Evolutionary conservation across 2,329 filamentous ascomycete genomes (phyloP).

Genomic region (Pestalotiopsis sp.): DNA sequence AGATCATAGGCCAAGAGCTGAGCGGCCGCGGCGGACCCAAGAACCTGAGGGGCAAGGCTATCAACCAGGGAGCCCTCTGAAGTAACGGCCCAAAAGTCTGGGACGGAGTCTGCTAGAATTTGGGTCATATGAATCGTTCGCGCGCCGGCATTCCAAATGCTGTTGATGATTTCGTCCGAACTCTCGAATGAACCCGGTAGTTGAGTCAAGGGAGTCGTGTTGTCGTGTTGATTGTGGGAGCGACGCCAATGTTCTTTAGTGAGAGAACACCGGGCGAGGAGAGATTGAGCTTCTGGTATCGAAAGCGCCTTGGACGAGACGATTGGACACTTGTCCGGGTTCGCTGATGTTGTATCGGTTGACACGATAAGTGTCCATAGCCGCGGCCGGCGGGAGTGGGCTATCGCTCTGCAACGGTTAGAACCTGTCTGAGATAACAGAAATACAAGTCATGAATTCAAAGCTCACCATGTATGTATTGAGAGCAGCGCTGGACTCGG

Average conservation of each 20-base stretch:
- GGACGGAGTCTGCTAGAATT: slow-evolving; percentile 25
- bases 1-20: slow-evolving; percentile 23
- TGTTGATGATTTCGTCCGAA: slow-evolving; percentile 27
- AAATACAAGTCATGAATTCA: background rate
- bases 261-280: slow-evolving; percentile 28
- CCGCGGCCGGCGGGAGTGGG: slow-evolving; percentile 32
- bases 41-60: slow-evolving; percentile 25
- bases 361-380: slow-evolving; percentile 37
- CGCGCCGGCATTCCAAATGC: slow-evolving; percentile 31
- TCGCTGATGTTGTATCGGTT: slow-evolving; percentile 34
- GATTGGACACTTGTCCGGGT: slow-evolving; percentile 24
- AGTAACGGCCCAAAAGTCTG: slow-evolving; percentile 27
- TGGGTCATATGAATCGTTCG: slow-evolving; percentile 32
- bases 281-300: slow-evolving; percentile 37
- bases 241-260: slow-evolving; percentile 28
- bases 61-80: slow-evolving; percentile 28
- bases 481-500: slow-evolving; percentile 13
- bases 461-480: slow-evolving; percentile 14
- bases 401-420: slow-evolving; percentile 26
- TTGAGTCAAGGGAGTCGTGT: slow-evolving; percentile 22
- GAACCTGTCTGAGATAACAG: background rate
- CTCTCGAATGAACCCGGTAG: slow-evolving; percentile 29
- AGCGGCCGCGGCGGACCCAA: slow-evolving; percentile 17
- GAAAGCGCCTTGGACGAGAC: slow-evolving; percentile 36
- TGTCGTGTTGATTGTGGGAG: slow-evolving; percentile 22